phyloP scores from a whole-genome alignment of 2,329 filamentous ascomycete species.

The Samsoniella hepiali region DNA sequence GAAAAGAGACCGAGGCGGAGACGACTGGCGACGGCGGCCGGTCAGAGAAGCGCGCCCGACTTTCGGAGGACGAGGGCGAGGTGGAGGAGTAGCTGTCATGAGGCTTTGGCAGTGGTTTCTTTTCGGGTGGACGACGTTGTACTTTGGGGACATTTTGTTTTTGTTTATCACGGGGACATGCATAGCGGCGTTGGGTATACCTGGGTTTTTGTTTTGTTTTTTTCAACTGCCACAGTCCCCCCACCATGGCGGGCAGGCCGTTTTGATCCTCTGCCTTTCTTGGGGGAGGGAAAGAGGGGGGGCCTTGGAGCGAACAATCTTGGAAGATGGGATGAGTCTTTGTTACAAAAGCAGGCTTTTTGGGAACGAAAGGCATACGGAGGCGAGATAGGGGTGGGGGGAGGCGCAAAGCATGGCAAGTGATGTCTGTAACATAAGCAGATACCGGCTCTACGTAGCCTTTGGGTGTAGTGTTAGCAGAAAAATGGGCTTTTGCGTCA shows the following conservation, averaged over 20 bases:
- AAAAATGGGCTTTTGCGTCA: too few species aligned
- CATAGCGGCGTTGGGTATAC: conserved; percentile 19
- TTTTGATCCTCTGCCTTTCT: too few species aligned
- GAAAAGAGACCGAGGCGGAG: conserved; percentile 40
- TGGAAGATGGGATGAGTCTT: too few species aligned
- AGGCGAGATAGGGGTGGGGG: too few species aligned
- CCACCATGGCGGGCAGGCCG: neutral
- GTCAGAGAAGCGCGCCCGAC: conserved; percentile 42
- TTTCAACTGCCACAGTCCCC: conserved; percentile 1
- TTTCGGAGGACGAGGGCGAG: conserved; percentile 50
- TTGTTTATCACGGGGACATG: conserved; percentile 4
- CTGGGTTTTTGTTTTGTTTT: neutral
- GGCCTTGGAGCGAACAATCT: too few species aligned
- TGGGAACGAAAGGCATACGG: too few species aligned
- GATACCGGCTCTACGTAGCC: too few species aligned
- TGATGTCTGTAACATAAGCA: too few species aligned
- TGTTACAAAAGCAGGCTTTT: too few species aligned
- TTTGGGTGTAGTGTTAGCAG: too few species aligned
- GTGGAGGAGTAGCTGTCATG: conserved; percentile 34
- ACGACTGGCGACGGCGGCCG: conserved; percentile 32
- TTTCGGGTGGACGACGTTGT: neutral
- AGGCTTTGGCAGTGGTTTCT: neutral
- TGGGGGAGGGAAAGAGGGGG: too few species aligned
- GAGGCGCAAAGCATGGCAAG: too few species aligned
- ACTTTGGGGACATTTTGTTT: neutral